Conservation (phyloP, 2,329 filamentous ascomycete species). For the Nemania diffusa region DNA sequence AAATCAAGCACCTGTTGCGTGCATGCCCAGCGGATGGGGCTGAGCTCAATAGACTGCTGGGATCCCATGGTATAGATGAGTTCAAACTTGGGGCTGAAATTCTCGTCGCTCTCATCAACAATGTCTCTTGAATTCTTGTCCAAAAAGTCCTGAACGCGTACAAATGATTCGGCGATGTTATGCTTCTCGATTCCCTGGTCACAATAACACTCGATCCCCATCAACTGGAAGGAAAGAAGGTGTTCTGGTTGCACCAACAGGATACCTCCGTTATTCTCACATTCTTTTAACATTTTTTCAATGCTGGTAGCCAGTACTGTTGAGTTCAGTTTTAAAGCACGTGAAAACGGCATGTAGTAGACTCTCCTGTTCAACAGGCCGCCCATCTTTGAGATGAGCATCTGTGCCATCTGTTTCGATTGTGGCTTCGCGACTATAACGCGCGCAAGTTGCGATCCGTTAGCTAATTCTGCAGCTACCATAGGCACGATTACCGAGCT, state of each 20-base stretch:
- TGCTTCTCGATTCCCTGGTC: slow-evolving; percentile 38
- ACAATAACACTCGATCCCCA: slow-evolving; percentile 60
- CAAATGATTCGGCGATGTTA: slow-evolving; percentile 49
- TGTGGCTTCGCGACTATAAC: slow-evolving; percentile 71
- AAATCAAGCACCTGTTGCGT: slow-evolving; percentile 64
- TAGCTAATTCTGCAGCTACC: slow-evolving; percentile 63
- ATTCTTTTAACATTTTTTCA: slow-evolving; percentile 55
- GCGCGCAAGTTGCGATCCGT: slow-evolving; percentile 62
- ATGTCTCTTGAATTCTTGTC: slow-evolving; percentile 61
- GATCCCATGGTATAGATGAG: slow-evolving; percentile 70
- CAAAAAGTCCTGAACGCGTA: slow-evolving; percentile 58
- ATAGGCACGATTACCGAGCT: slow-evolving; percentile 76
- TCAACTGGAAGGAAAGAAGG: slow-evolving; percentile 70
- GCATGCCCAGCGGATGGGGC: slow-evolving; percentile 65
- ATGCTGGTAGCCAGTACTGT: slow-evolving; percentile 38
- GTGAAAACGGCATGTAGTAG: slow-evolving; percentile 68
- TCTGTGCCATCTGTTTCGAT: slow-evolving; percentile 68
- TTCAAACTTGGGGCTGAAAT: slow-evolving; percentile 69
- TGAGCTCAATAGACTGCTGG: slow-evolving; percentile 61
- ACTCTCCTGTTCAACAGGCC: slow-evolving; percentile 65
- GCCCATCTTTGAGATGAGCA: slow-evolving; percentile 64
- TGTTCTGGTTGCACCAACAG: slow-evolving; percentile 72
- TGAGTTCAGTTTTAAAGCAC: slow-evolving; percentile 54
- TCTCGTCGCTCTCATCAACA: slow-evolving; percentile 74
- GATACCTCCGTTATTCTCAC: slow-evolving; percentile 62